Percentiles rank a stretch among this genome's conserved stretches.
These are phyloP conservation scores for Gypsophila paniculata DNA, from an alignment of 179 eudicot species.

Conservation along the genomic window DNA sequence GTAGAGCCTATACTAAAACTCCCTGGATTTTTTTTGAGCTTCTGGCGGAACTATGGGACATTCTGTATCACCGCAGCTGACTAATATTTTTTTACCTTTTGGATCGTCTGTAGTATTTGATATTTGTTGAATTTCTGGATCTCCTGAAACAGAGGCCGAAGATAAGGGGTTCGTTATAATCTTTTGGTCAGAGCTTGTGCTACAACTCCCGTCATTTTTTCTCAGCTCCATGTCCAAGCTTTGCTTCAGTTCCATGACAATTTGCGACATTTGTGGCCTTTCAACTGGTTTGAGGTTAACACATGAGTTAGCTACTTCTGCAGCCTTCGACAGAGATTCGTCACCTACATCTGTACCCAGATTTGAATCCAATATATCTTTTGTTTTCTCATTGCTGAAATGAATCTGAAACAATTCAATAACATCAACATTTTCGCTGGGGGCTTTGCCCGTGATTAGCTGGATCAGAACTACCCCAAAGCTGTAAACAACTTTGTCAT, in stretches of 20 bases:
- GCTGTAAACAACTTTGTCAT: not conserved
- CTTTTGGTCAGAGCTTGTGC: no score
- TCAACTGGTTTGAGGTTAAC: not conserved
- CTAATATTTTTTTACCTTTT: no score
- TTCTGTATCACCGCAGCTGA: no score
- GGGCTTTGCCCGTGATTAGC: not conserved
- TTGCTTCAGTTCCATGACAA: not conserved
- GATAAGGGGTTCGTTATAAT: no score
- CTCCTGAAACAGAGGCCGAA: no score
- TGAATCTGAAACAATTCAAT: not conserved
- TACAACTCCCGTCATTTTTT: no score
- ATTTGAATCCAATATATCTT: not conserved
- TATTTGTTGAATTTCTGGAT: no score
- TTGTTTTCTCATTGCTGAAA: not conserved
- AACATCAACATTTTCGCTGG: not conserved
- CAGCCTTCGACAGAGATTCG: not conserved
- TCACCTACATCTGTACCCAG: not conserved
- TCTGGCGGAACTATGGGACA: no score
- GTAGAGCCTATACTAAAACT: not conserved
- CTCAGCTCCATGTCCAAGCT: not conserved
- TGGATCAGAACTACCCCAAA: conserved; percentile 3
- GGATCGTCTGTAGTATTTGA: no score
- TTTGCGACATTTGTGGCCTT: conserved; percentile 1
- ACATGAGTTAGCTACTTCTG: not conserved
- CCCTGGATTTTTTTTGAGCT: no score